Evolutionary conservation across 306 rosid genomes (phyloP), one percentile per base, ranked within the genome.

Genomic region (Castanea crenata): DNA sequence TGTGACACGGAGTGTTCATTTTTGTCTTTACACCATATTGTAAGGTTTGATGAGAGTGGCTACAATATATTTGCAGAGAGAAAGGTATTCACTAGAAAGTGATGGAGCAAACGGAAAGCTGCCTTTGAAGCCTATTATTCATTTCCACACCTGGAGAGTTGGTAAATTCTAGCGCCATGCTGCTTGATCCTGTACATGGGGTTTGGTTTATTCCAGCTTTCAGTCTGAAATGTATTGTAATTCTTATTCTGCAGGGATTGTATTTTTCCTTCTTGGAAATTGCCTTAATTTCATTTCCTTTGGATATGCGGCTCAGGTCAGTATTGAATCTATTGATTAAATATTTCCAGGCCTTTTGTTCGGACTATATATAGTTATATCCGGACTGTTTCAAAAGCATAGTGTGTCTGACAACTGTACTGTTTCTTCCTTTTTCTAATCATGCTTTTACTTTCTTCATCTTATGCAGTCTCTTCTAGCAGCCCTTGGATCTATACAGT

Each of bases 251-350:
- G 86, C 92, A 94, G 99, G 98, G 61, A 89, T 95, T 55, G 16
- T 89, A 71, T 87, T 95, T 90, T 95, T 95, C 87, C 71, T 91
- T 83, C 85, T 95, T 27, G 99, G 99, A 63, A 95, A 95, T 80
- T 89, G 93, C 87, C 93, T 95, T 44, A 95, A 95, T 78, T 95
- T 95, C 80, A 80, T 95, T 84, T 95, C 99, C 77, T 95, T 92
- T 76, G 98, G 96, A 21, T 92, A 95, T 90, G 98, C 99, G 77
- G 99, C 99, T 82, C 99, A 95, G 99, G 99, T 94, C 78, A 68
- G 82, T 68, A 56, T 32, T 49, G 54, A 49, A 49, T 49, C 54
- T 49, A 12, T 49, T 52, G 51, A 19, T 68, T 74, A 13, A 38
- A 80, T 76, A 8, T 77, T 79, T 13, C 54, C 44, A 38, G 25